Evolutionary conservation across 805 yeast species (phyloP), one percentile per base, ranked within the genome.

Genomic region (Wickerhamiella occidentalis): DNA sequence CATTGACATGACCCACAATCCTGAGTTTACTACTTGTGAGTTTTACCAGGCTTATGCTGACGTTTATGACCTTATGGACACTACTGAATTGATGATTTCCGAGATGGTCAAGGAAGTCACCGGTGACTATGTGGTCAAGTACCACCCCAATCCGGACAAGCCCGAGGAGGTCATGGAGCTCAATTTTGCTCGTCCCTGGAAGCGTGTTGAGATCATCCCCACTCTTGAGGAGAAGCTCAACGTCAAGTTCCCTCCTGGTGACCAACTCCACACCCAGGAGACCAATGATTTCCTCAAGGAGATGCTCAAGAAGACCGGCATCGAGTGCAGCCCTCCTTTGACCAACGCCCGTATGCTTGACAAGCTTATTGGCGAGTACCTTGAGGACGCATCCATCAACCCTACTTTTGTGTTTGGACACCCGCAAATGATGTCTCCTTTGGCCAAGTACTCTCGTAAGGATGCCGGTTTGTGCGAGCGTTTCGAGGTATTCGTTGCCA

Each of bases 381-480:
- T 69, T 37, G 98, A 90, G 74, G 96, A 88, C 63, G 74, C 79
- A 48, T 85, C 94, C 66, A 84, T 90, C 70, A 92, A 85, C 76
- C 98, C 98, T 61, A 92, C 97, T 43, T 90, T 90, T 70, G 85
- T 90, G 68, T 88, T 86, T 63, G 98, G 98, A 61, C 98, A 90
- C 69, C 98, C 98, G 52, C 96, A 90, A 74, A 86, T 90, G 94
- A 90, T 90, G 98, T 90, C 97, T 51, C 98, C 98, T 58, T 77
- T 90, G 70, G 98, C 98, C 65, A 90, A 90, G 75, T 85, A 85
- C 73, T 85, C 90, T 67, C 82, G 98, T 71, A 76, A 80, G 53
- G 75, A 77, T 55, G 94, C 95, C 53, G 98, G 98, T 61, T 74
- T 90, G 65, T 87, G 96, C 77, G 98, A 90, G 73, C 80, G 98